These are phyloP conservation scores for Pythium aristosporum DNA, from an alignment of 352 stramenopile genomes.

Conservation along the genomic window DNA sequence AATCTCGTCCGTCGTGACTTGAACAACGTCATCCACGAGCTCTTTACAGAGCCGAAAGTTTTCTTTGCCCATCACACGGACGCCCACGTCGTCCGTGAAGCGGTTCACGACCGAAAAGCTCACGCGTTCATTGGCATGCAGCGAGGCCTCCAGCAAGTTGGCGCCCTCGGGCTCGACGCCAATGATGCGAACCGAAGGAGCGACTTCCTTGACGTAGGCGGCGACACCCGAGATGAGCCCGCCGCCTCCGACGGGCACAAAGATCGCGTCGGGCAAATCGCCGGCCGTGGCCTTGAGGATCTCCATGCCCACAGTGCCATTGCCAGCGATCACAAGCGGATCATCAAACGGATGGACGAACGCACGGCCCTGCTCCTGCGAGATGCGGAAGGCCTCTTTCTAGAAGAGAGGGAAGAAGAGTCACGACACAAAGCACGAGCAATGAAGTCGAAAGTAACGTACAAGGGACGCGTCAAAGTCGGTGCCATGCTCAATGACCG, in stretches of 20 bases:
- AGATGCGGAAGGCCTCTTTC: constrained; percentile 91
- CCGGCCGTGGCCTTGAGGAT: constrained; percentile 89
- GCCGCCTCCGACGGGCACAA: constrained; percentile 96
- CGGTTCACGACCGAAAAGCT: constrained; percentile 92
- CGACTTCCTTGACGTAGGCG: constrained; percentile 87
- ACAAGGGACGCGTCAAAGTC: constrained; percentile 96
- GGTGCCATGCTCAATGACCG: constrained; percentile 93
- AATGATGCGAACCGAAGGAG: constrained; percentile 92
- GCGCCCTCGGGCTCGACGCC: constrained; percentile 96
- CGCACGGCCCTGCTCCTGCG: constrained; percentile 89
- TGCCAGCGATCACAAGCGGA: constrained; percentile 95
- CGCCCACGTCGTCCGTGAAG: constrained; percentile 97
- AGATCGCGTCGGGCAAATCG: constrained; percentile 93
- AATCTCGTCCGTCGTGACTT: constrained; percentile 96
- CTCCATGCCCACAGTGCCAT: constrained; percentile 97
- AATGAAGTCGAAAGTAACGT: constrained; percentile 2
- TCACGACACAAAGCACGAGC: background rate
- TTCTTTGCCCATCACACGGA: constrained; percentile 92
- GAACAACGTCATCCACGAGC: constrained; percentile 96
- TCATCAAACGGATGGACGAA: constrained; percentile 99
- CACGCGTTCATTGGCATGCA: constrained; percentile 82
- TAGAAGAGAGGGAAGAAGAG: constrained; percentile 20
- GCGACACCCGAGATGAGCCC: constrained; percentile 96
- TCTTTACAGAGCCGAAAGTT: constrained; percentile 95
- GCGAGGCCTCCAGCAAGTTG: constrained; percentile 92